Evolutionary conservation across 2,329 filamentous ascomycete genomes (phyloP).

Genomic region (Apiospora phragmitis): DNA sequence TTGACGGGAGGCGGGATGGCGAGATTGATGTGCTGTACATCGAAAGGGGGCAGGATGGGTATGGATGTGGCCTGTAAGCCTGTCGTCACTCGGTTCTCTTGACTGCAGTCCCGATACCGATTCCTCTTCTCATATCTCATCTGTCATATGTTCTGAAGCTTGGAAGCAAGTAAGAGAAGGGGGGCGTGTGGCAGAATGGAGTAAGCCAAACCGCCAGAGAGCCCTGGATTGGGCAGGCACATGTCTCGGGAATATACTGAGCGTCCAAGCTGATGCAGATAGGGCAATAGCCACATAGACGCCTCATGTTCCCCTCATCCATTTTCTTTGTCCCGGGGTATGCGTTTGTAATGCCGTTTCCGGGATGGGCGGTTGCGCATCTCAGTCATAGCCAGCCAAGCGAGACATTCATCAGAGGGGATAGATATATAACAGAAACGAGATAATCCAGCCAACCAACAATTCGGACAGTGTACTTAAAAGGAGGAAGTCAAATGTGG

Average conservation of each 20-base stretch:
- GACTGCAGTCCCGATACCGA: not conserved
- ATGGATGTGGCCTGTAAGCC: not conserved
- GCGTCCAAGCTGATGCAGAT: slow-evolving; percentile 26
- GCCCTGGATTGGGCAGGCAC: not conserved
- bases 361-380: not conserved
- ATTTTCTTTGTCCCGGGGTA: slow-evolving; percentile 4
- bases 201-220: not conserved
- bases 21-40: not conserved
- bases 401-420: not conserved
- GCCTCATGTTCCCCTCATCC: slow-evolving; percentile 12
- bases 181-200: not conserved
- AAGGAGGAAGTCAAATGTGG: not conserved
- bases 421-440: not conserved
- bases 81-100: not conserved
- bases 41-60: not conserved
- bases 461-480: not conserved
- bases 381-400: not conserved
- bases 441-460: not conserved
- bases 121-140: not conserved
- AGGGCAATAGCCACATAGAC: slow-evolving; percentile 13
- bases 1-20: not conserved
- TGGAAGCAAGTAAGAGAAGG: not conserved
- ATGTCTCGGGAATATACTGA: slow-evolving; percentile 45
- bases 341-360: slow-evolving; percentile 7
- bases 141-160: not conserved